phyloP scores from a whole-genome alignment of 2,329 filamentous ascomycete genomes.

The Fusarium decemcellulare region DNA sequence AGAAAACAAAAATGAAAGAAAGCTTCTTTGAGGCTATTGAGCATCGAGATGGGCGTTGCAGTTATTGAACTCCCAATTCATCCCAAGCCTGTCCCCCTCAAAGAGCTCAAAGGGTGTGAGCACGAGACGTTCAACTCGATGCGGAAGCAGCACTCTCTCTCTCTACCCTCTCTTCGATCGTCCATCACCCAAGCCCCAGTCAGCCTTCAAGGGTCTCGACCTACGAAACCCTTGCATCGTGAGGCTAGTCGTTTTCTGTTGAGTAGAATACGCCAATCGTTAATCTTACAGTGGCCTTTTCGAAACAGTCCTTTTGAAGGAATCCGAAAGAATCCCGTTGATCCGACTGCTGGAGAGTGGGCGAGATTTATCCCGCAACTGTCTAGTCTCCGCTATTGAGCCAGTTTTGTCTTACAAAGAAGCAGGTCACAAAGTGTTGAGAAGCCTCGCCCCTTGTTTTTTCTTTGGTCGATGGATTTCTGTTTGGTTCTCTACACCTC shows the following conservation, averaged over 20 bases:
- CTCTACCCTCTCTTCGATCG: background rate
- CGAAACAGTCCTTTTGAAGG: conserved; percentile 10
- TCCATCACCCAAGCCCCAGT: conserved; percentile 5
- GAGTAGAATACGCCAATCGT: conserved; percentile 30
- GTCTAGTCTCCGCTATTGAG: conserved; percentile 27
- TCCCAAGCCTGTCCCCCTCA: background rate
- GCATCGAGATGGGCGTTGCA: conserved; percentile 1
- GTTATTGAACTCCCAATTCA: background rate
- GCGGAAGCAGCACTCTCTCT: background rate
- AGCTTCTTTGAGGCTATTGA: conserved; percentile 2
- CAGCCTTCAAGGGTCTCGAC: conserved; percentile 34
- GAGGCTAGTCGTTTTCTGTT: conserved; percentile 29
- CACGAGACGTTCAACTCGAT: conserved; percentile 16
- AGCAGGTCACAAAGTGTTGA: conserved; percentile 14
- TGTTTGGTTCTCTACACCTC: background rate
- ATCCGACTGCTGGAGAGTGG: conserved; percentile 3
- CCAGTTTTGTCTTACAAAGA: conserved; percentile 21
- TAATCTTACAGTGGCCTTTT: conserved; percentile 20
- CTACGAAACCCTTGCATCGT: conserved; percentile 22
- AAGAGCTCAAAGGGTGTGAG: background rate
- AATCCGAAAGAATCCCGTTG: conserved; percentile 26
- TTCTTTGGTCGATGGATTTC: background rate
- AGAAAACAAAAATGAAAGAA: background rate
- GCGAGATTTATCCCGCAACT: conserved; percentile 38
- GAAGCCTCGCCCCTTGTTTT: background rate